These are phyloP conservation scores for Naganishia onofrii DNA, from an alignment of 768 basidiomycete genomes.

Conservation along the genomic window DNA sequence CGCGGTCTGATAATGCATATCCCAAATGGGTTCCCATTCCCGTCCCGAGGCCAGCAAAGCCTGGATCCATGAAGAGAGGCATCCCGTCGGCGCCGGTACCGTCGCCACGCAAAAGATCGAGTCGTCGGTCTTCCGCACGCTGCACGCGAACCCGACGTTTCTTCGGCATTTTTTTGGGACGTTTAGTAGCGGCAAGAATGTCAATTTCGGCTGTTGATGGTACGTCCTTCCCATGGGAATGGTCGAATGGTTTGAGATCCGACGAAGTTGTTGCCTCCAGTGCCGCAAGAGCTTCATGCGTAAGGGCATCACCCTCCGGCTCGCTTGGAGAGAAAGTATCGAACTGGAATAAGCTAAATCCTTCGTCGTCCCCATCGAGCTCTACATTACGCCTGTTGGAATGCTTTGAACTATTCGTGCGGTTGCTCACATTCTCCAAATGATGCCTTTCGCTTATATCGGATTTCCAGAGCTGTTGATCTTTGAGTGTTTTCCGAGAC, in stretches of 20 bases:
- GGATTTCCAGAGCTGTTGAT: neutral
- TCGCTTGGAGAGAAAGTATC: slow-evolving; percentile 6
- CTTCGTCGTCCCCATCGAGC: neutral
- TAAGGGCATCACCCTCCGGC: slow-evolving; percentile 9
- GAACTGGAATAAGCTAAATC: neutral
- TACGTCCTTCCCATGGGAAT: neutral
- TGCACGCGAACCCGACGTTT: slow-evolving; percentile 27
- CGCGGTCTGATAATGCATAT: slow-evolving; percentile 8
- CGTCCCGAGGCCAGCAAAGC: neutral
- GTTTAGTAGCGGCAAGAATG: neutral
- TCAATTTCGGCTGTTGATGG: neutral
- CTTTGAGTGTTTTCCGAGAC: neutral
- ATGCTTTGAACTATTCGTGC: neutral
- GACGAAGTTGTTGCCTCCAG: slow-evolving; percentile 1
- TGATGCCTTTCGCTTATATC: neutral
- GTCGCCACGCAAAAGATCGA: slow-evolving; percentile 46
- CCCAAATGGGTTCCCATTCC: neutral
- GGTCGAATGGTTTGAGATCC: neutral
- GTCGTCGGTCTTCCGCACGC: slow-evolving; percentile 39
- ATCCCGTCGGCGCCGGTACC: slow-evolving; percentile 33
- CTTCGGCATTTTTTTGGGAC: neutral
- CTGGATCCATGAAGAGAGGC: neutral
- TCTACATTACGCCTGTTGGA: neutral
- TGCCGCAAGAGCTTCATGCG: slow-evolving; percentile 20
- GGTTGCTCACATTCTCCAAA: neutral